phyloP scores from a whole-genome alignment of 1,284 basidiomycete genomes.

The Malassezia equina region DNA sequence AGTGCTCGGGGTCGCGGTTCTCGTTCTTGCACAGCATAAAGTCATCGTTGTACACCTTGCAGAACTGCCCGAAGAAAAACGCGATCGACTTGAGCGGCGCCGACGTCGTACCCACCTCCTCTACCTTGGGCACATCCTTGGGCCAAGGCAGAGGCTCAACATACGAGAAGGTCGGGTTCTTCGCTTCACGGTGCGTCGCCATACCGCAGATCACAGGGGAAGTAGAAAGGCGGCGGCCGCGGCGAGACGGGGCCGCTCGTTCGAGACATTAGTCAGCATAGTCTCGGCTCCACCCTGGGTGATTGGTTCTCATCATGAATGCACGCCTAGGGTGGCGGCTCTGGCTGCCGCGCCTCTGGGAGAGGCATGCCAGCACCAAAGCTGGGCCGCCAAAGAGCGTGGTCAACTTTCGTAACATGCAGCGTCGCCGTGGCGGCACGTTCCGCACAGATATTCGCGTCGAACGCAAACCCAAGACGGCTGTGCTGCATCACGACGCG shows the following conservation, averaged over 20 bases:
- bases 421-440: constrained; percentile 7
- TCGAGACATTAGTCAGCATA: constrained; percentile 10
- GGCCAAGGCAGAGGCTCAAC: constrained; percentile 42
- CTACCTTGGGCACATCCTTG: constrained; percentile 59
- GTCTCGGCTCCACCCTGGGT: not conserved
- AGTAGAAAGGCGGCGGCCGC: not conserved
- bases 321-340: not conserved
- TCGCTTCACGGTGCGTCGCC: constrained; percentile 46
- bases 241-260: constrained; percentile 6
- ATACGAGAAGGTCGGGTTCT: constrained; percentile 43
- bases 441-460: constrained; percentile 13
- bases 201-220: constrained; percentile 17
- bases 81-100: constrained; percentile 91
- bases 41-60: constrained; percentile 98
- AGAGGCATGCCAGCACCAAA: not conserved
- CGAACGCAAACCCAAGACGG: not conserved
- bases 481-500: not conserved
- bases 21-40: constrained; percentile 99
- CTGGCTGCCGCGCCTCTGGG: not conserved
- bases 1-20: constrained; percentile 77
- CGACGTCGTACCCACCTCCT: constrained; percentile 81
- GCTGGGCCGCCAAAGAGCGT: constrained; percentile 8
- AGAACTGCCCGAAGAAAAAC: constrained; percentile 92
- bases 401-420: constrained; percentile 17
- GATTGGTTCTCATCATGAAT: not conserved